Base-by-base conservation (phyloP, 2,329 filamentous ascomycete species). In the Colletotrichum godetiae region DNA sequence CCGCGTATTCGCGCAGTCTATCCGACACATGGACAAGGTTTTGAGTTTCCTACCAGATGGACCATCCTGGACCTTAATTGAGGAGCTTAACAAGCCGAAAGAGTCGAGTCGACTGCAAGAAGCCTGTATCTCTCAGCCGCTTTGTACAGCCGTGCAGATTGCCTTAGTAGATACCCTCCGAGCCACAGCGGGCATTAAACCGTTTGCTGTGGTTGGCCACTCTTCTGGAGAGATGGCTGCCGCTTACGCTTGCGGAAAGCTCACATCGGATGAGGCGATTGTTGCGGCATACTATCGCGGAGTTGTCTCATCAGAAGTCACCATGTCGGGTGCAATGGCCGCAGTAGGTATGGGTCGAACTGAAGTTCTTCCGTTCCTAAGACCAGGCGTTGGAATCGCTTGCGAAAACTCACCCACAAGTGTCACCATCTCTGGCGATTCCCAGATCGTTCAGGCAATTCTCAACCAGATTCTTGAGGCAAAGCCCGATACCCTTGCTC, bases 251-350 rank as follows among this genome's bases (percentile, higher is more conserved):
- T 67, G 78, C 5, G 57, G 64, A 4, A 46, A 15, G 15, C 64
- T 87, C 3, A 78, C 78, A 0, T 76, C 80, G 5, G 60, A 75
- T 4, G 81, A 84, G 12, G 85, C 85, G 1, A 83, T 87, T 19
- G 77, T 82, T 10, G 78, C 82, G 6, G 80, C 82, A 0, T 85
- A 84, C 74, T 82, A 84, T 55, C 84, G 86, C 4, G 86, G 86
- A 22, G 61, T 78, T 1, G 68, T 69, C 65, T 78, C 27, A 7
- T 70, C 37, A 3, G 68, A 12, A 49, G 68, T 7, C 65, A 72
- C 24, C 76, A 76, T 0, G 57, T 60, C 46, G 11, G 62, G 63
- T 2, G 78, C 78, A 2, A 85, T 85, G 83, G 73, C 83, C 53
- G 82, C 82, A 1, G 81, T 78, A 0, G 81, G 79, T 1, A 52